These are phyloP conservation scores for Aspergillus japonicus DNA, from an alignment of 2,329 filamentous ascomycete species.

Conservation along the genomic window DNA sequence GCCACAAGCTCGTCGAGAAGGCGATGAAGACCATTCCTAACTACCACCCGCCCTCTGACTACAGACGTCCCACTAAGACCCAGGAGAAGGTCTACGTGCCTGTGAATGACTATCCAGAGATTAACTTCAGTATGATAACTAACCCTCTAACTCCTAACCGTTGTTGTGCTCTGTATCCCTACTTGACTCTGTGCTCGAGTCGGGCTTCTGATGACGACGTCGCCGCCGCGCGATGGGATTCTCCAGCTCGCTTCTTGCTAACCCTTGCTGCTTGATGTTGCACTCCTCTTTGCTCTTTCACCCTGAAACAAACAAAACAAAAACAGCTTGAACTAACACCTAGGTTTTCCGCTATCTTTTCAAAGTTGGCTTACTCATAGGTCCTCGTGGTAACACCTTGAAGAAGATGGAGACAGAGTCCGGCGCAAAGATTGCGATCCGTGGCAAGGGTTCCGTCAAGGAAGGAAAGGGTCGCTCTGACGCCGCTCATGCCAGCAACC, in stretches of 20 bases:
- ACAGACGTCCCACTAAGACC: slow-evolving; percentile 97
- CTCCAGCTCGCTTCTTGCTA: slow-evolving; percentile 44
- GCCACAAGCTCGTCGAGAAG: slow-evolving; percentile 97
- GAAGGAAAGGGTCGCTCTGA: slow-evolving; percentile 99
- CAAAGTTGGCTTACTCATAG: slow-evolving; percentile 99
- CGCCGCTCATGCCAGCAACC: slow-evolving; percentile 98
- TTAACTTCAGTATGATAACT: slow-evolving; percentile 99
- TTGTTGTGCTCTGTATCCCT: slow-evolving; percentile 43
- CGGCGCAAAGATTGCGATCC: slow-evolving; percentile 96
- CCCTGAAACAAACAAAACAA: slow-evolving; percentile 7
- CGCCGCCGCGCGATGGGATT: slow-evolving; percentile 31
- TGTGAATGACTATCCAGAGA: slow-evolving; percentile 99
- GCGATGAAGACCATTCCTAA: slow-evolving; percentile 99
- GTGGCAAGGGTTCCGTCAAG: slow-evolving; percentile 98
- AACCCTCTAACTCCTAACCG: slow-evolving; percentile 88
- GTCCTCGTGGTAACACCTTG: slow-evolving; percentile 97
- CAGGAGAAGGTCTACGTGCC: slow-evolving; percentile 99
- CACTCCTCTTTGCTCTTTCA: slow-evolving; percentile 25
- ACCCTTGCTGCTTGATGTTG: slow-evolving; percentile 39
- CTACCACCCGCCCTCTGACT: slow-evolving; percentile 97
- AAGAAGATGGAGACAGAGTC: slow-evolving; percentile 99
- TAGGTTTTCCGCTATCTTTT: slow-evolving; percentile 66
- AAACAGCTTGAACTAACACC: slow-evolving; percentile 75
- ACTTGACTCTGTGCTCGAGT: slow-evolving; percentile 42
- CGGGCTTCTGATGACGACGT: slow-evolving; percentile 37